A percentile compares a stretch with the other conserved stretches of the same genome.
phyloP scores from a whole-genome alignment of 805 yeast genomes.

The Hanseniaspora taiwanica region DNA sequence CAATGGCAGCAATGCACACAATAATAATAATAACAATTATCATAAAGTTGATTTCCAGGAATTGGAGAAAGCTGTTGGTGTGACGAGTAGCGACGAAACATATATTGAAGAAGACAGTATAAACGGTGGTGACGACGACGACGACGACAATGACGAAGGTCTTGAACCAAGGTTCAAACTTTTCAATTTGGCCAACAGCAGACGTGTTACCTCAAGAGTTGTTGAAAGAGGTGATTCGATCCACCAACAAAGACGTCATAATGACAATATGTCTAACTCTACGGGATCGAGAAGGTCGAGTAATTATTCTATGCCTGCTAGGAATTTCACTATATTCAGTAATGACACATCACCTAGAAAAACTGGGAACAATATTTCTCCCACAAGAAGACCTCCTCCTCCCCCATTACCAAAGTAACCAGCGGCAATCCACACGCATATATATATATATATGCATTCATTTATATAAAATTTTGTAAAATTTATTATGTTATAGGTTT shows the following conservation, averaged over 20 bases:
- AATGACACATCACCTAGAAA: slow-evolving; percentile 4
- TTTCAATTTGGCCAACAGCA: neutral
- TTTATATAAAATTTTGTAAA: too few species aligned
- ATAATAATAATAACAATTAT: slow-evolving; percentile 4
- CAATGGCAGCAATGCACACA: too few species aligned
- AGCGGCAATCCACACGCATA: neutral
- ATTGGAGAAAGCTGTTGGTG: slow-evolving; percentile 25
- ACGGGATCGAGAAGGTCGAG: neutral
- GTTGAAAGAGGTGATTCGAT: too few species aligned
- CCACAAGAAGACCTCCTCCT: slow-evolving; percentile 11
- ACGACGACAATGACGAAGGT: slow-evolving; percentile 8
- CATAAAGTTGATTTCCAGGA: slow-evolving; percentile 22
- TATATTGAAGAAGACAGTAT: neutral
- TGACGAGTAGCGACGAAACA: slow-evolving; percentile 4
- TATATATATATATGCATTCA: too few species aligned
- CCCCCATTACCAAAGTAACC: neutral
- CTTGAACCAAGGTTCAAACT: neutral
- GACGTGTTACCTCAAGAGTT: slow-evolving; percentile 1
- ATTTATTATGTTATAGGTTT: too few species aligned
- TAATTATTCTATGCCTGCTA: neutral
- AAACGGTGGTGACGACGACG: slow-evolving; percentile 5
- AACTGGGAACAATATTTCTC: slow-evolving; percentile 6
- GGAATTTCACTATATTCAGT: neutral
- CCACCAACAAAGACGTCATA: neutral
- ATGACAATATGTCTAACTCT: neutral